Evolutionary conservation across 2,329 filamentous ascomycete species (phyloP).

Genomic region (Colletotrichum navitas): DNA sequence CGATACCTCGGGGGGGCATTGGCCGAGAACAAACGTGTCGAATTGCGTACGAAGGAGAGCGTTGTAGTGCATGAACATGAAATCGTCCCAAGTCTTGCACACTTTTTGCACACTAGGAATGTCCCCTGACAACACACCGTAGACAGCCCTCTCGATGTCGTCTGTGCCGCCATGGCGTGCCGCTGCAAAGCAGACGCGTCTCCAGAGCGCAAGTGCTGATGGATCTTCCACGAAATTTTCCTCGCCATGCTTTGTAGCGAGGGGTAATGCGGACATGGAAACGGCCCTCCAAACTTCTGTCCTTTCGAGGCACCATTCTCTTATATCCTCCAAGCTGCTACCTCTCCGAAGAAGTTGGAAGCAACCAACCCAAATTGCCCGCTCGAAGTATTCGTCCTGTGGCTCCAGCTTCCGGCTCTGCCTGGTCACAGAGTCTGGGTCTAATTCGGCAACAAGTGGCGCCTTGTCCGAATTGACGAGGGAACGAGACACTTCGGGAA

Average conservation of each 20-base stretch:
- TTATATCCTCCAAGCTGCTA: conserved; percentile 78
- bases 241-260: conserved; percentile 61
- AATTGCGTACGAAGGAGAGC: conserved; percentile 85
- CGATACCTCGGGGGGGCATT: conserved; percentile 66
- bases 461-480: conserved; percentile 71
- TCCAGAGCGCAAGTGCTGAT: conserved; percentile 74
- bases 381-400: conserved; percentile 89
- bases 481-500: conserved; percentile 66
- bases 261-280: conserved; percentile 80
- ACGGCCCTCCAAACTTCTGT: conserved; percentile 92
- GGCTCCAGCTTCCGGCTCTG: conserved; percentile 82
- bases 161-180: conserved; percentile 78
- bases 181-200: conserved; percentile 79
- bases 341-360: conserved; percentile 93
- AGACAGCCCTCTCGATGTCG: conserved; percentile 89
- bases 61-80: conserved; percentile 89
- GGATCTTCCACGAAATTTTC: conserved; percentile 56
- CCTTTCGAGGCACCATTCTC: conserved; percentile 87
- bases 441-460: conserved; percentile 85
- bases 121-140: conserved; percentile 90
- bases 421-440: conserved; percentile 89
- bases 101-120: conserved; percentile 81
- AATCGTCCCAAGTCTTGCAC: conserved; percentile 86
- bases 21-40: conserved; percentile 74
- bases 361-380: conserved; percentile 91